These are phyloP conservation scores for Aschersonia sp. DNA, from an alignment of 2,329 filamentous ascomycete species.

Conservation along the genomic window DNA sequence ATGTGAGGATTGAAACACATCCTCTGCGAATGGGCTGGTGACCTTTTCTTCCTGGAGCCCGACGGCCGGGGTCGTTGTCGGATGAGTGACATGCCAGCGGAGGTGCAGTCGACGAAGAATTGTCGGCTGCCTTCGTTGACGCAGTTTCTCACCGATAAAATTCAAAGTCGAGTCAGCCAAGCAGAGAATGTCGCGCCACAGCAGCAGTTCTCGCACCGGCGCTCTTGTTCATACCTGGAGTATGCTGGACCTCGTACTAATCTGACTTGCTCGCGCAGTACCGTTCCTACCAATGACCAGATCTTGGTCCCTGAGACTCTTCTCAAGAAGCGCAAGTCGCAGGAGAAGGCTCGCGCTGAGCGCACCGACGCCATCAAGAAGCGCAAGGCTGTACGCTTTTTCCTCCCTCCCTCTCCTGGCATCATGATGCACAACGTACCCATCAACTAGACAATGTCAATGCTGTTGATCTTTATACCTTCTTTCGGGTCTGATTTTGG, in stretches of 20 bases:
- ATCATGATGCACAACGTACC: conserved; percentile 79
- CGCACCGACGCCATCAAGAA: conserved; percentile 65
- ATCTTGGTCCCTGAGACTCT: conserved; percentile 98
- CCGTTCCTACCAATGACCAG: conserved; percentile 86
- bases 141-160: conserved; percentile 61
- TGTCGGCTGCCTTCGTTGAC: conserved; percentile 1
- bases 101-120: not conserved
- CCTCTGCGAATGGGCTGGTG: conserved; percentile 11
- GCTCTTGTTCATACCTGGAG: conserved; percentile 46
- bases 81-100: conserved; percentile 39
- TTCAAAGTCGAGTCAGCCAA: conserved; percentile 68
- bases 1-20: conserved; percentile 12
- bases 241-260: conserved; percentile 66
- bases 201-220: conserved; percentile 90
- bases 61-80: conserved; percentile 55
- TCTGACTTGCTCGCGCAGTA: conserved; percentile 50
- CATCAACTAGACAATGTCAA: conserved; percentile 88
- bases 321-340: conserved; percentile 99
- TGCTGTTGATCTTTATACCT: conserved; percentile 96
- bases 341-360: conserved; percentile 97
- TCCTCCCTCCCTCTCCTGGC: conserved; percentile 13
- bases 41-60: conserved; percentile 21
- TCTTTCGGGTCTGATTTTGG: conserved; percentile 93
- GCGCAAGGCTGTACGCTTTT: conserved; percentile 74
- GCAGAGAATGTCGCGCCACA: conserved; percentile 81